Percentiles rank a stretch among this genome's conserved stretches.
These are phyloP conservation scores for Cryphonectria nitschkei DNA, from an alignment of 2,329 filamentous ascomycete species.

Conservation along the genomic window DNA sequence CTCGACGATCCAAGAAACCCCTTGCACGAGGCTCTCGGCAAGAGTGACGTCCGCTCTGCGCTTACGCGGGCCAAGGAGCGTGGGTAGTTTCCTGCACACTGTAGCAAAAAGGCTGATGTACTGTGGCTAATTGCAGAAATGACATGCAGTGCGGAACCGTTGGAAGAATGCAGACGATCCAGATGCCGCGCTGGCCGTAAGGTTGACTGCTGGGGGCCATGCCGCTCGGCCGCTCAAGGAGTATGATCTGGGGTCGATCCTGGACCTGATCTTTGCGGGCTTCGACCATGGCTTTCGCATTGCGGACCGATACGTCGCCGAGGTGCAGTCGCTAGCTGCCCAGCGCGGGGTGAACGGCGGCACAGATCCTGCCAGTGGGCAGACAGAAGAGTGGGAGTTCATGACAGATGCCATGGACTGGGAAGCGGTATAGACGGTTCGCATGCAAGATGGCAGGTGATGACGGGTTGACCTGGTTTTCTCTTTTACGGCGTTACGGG, in stretches of 20 bases:
- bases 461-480: neutral
- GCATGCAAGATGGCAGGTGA: neutral
- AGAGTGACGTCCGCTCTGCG: constrained; percentile 57
- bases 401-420: constrained; percentile 65
- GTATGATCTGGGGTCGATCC: constrained; percentile 65
- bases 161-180: constrained; percentile 70
- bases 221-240: constrained; percentile 52
- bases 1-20: constrained; percentile 62
- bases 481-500: neutral
- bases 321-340: constrained; percentile 24
- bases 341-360: constrained; percentile 32
- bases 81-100: neutral
- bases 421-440: constrained; percentile 44
- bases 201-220: neutral
- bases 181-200: constrained; percentile 38
- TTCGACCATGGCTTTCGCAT: constrained; percentile 61
- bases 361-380: constrained; percentile 28
- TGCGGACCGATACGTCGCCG: constrained; percentile 49
- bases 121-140: neutral
- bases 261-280: constrained; percentile 59
- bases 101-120: neutral
- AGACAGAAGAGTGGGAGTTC: constrained; percentile 54
- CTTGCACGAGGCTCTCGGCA: constrained; percentile 59
- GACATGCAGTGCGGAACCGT: constrained; percentile 58
- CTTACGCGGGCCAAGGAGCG: constrained; percentile 67